Evolutionary conservation across 352 stramenopile genomes (phyloP).

Genomic region (Pythium graminicola): DNA sequence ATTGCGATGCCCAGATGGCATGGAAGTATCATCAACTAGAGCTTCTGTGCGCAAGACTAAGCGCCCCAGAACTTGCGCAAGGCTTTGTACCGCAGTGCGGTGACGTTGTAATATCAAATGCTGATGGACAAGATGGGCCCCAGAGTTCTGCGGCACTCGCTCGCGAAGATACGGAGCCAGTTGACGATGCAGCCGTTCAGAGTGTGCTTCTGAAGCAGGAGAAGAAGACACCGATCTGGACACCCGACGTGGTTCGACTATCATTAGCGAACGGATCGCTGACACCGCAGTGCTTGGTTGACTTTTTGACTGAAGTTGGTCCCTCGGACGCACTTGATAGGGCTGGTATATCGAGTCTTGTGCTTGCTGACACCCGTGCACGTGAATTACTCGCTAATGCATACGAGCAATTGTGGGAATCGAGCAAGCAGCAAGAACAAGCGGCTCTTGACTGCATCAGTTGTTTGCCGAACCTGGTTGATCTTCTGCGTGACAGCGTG

Average conservation of each 20-base stretch:
- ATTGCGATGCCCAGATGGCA: conserved; percentile 25
- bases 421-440: conserved; percentile 44
- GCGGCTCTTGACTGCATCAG: conserved; percentile 71
- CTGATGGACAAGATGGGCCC: background rate
- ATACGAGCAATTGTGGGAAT: conserved; percentile 71
- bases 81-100: conserved; percentile 65
- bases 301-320: conserved; percentile 58
- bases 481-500: conserved; percentile 64
- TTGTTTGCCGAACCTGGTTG: conserved; percentile 44
- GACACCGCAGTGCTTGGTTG: conserved; percentile 55
- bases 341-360: conserved; percentile 26
- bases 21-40: conserved; percentile 76
- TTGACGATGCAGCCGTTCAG: conserved; percentile 66
- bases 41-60: conserved; percentile 67
- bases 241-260: conserved; percentile 46
- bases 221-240: conserved; percentile 64
- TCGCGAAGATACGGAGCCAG: conserved; percentile 23
- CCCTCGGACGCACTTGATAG: conserved; percentile 51
- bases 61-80: conserved; percentile 68
- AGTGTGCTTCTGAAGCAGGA: conserved; percentile 52
- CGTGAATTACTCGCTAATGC: conserved; percentile 46
- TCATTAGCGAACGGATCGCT: conserved; percentile 59
- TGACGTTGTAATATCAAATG: conserved; percentile 41
- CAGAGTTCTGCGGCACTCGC: background rate
- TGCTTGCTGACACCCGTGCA: conserved; percentile 36